Base-by-base conservation (phyloP, 2,329 filamentous ascomycete genomes). In the Metarhizium brunneum region DNA sequence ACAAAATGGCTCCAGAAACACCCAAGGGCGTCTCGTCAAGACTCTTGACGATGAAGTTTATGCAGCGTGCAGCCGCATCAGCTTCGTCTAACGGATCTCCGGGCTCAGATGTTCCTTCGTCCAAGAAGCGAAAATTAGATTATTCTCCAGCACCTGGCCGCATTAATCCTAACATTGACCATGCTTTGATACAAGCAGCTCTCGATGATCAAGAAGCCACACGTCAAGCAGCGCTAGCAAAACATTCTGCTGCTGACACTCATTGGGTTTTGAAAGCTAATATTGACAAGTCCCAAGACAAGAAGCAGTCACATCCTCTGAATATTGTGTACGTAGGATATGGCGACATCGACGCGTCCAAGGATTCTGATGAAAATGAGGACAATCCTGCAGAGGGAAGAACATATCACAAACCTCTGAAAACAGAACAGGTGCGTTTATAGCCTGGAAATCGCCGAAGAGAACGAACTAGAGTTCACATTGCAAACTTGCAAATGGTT, bases 1-100 rank as follows among this genome's bases (percentile, higher is more conserved):
- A 53, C 50, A 61, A 8, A 50, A 78, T 79, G 69, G 71, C 78
- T 62, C 72, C 78, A 58, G 73, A 77, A 66, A 84, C 76, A 58
- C 76, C 82, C 50, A 81, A 81, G 71, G 79, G 78, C 49, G 91
- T 95, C 84, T 96, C 92, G 60, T 92, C 87, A 57, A 85, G 91
- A 62, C 85, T 96, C 50, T 79, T 95, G 66, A 92, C 88, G 42
- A 96, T 96, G 91, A 95, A 95, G 76, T 96, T 96, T 69, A 96
- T 96, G 92, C 92, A 95, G 76, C 83, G 92, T 65, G 88, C 88
- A 59, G 87, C 85, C 52, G 84, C 86, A 52, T 81, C 85, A 29
- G 75, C 74, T 52, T 74, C 75, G 38, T 72, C 65, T 57, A 66
- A 71, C 52, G 68, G 74, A 18, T 74, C 74, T 57, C 69, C 80